Evolutionary conservation across 2,329 filamentous ascomycete genomes (phyloP), one percentile per base, ranked within the genome.

Genomic region (Lojkania enalia): DNA sequence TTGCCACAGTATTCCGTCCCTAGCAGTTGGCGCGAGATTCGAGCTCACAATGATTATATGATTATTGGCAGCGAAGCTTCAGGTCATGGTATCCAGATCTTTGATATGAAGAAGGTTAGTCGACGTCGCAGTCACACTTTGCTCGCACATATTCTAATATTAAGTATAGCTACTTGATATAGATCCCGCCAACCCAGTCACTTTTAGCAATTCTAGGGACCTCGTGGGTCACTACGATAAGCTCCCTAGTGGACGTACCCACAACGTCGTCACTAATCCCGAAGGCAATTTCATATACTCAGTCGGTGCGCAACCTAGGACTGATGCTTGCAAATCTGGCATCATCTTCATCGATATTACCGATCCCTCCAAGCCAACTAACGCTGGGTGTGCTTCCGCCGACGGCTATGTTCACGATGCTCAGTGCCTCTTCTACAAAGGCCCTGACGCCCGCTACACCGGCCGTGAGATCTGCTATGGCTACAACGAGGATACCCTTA

Each of bases 351-450:
- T 83, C 52, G 77, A 83, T 60, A 71, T 84, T 20, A 71, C 71
- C 3, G 74, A 82, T 51, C 72, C 78, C 11, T 64, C 74, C 5
- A 81, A 80, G 46, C 77, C 80, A 3, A 75, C 69, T 12, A 74
- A 70, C 16, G 75, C 78, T 5, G 81, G 80, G 32, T 83, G 80
- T 55, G 76, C 77, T 5, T 71, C 74, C 15, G 57, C 72, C 14
- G 80, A 83, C 58, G 80, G 79, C 27, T 83, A 84, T 58, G 79
- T 83, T 12, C 80, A 84, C 61, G 80, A 83, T 53, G 80, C 80
- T 2, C 80, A 84, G 63, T 83, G 80, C 60, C 66, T 84, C 29
- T 73, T 77, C 47, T 80, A 80, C 66, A 72, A 70, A 5, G 79
- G 79, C 0, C 78, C 79, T 0, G 74, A 81, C 47, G 64, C 61